A percentile compares a stretch with the other conserved stretches of the same genome.
These are phyloP conservation scores for Zelonia costaricensis DNA, from an alignment of 208 protist species.

Conservation along the genomic window DNA sequence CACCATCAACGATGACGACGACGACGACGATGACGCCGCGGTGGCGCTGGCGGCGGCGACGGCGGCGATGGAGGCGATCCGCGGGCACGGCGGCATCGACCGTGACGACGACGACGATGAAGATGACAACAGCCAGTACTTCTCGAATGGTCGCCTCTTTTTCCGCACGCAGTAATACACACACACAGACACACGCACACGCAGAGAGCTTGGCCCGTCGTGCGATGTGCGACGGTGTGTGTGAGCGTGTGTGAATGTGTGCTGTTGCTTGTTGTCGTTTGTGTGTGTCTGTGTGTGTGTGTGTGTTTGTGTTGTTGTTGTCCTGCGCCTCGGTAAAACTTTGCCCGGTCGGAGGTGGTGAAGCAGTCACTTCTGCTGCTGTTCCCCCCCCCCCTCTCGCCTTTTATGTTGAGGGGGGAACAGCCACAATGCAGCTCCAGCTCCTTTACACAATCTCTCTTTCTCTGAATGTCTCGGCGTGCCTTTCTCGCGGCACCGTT, in stretches of 20 bases:
- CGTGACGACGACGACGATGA: constrained; percentile 27
- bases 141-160: constrained; percentile 29
- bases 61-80: constrained; percentile 31
- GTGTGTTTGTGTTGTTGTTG: neutral
- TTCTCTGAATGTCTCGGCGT: no score
- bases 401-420: no score
- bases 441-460: no score
- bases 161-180: constrained; percentile 22
- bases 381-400: neutral
- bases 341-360: no score
- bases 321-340: neutral
- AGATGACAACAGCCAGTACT: constrained; percentile 21
- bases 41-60: constrained; percentile 30
- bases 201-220: neutral
- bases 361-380: neutral
- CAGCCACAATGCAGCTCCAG: no score
- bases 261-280: neutral
- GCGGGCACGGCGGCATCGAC: constrained; percentile 19
- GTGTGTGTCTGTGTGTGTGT: neutral
- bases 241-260: neutral
- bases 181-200: neutral
- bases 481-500: no score
- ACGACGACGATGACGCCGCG: constrained; percentile 29
- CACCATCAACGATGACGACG: constrained; percentile 30
- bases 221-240: neutral